A percentile compares a stretch with the other conserved stretches of the same genome.
phyloP scores from a whole-genome alignment of 495 filamentous ascomycete genomes.

The Xylaria acuta region DNA sequence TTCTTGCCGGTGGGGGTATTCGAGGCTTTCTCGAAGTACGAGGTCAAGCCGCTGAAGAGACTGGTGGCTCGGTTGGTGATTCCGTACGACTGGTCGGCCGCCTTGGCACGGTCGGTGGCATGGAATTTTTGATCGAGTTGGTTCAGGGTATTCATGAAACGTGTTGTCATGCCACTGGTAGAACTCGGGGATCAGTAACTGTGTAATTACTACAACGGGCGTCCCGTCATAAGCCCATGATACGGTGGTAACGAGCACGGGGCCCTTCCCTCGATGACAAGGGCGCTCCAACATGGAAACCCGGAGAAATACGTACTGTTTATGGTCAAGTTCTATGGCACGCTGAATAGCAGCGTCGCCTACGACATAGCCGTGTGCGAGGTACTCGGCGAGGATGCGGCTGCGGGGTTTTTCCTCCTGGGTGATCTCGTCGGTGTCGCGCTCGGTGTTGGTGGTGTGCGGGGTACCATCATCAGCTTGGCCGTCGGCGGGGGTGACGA shows the following conservation, averaged over 20 bases:
- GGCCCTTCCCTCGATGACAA: not conserved
- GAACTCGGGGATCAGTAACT: not conserved
- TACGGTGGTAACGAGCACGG: not conserved
- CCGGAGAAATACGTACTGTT: constrained; percentile 59
- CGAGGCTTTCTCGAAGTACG: constrained; percentile 92
- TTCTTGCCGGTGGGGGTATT: constrained; percentile 85
- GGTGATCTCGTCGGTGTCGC: constrained; percentile 71
- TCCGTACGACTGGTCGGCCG: constrained; percentile 76
- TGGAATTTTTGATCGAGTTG: constrained; percentile 83
- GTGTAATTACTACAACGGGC: not conserved
- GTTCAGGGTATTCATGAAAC: constrained; percentile 74
- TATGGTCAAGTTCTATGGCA: constrained; percentile 87
- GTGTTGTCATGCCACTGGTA: constrained; percentile 66
- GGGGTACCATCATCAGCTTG: constrained; percentile 67
- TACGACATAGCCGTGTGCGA: constrained; percentile 90
- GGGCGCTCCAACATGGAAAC: not conserved
- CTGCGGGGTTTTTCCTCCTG: constrained; percentile 95
- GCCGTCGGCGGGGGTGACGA: constrained; percentile 71
- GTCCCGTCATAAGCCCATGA: not conserved
- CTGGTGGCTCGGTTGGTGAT: constrained; percentile 68
- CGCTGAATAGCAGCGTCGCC: constrained; percentile 83
- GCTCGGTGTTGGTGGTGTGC: constrained; percentile 53
- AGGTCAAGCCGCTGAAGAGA: constrained; percentile 70
- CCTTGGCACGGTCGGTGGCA: constrained; percentile 77
- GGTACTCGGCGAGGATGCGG: constrained; percentile 93